phyloP scores from a whole-genome alignment of 1,284 basidiomycete species.

The Ceratorhiza oryzae-sativae region DNA sequence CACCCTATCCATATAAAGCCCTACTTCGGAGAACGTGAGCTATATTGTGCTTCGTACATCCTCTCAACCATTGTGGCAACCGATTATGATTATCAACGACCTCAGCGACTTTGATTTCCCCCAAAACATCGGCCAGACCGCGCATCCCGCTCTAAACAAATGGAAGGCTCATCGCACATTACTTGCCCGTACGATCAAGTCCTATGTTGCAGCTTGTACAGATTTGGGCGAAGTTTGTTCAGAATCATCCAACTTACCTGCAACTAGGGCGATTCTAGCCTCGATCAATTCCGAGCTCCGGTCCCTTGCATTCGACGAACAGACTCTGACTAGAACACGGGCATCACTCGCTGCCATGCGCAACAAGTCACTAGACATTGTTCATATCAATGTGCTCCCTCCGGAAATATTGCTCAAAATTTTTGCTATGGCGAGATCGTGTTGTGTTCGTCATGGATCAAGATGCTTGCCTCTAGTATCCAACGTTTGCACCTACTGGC shows the following conservation, averaged over 20 bases:
- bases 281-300: background rate
- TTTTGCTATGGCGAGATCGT: background rate
- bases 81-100: too few relatives aligned
- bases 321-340: background rate
- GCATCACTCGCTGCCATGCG: background rate
- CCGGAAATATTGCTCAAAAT: background rate
- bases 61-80: too few relatives aligned
- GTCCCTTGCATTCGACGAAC: background rate
- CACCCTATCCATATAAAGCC: too few relatives aligned
- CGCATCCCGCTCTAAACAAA: background rate
- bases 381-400: background rate
- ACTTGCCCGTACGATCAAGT: background rate
- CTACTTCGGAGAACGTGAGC: too few relatives aligned
- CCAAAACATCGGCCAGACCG: background rate
- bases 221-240: background rate
- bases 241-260: background rate
- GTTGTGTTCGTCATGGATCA: background rate
- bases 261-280: background rate
- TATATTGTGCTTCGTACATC: too few relatives aligned
- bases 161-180: background rate
- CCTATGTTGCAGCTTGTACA: background rate
- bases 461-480: too few relatives aligned
- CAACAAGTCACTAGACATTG: background rate
- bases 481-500: background rate
- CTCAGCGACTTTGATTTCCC: too few relatives aligned